Percentiles rank a stretch among this genome's conserved stretches.
phyloP scores from a whole-genome alignment of 163 green algal species.

The Picocystis sp. region DNA sequence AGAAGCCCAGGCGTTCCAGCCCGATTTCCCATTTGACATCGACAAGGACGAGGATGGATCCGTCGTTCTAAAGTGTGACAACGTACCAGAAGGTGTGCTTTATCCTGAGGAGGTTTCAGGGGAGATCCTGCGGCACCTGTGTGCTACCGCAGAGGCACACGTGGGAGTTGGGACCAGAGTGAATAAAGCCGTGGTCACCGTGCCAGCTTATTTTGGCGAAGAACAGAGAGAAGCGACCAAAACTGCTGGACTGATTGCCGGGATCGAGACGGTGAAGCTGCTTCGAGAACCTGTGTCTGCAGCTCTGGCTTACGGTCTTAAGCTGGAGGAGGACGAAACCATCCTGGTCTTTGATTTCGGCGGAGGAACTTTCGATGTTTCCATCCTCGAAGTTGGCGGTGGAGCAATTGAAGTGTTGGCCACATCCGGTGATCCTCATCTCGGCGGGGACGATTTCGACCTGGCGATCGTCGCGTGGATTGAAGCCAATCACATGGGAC shows the following conservation, averaged over 20 bases:
- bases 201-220: conserved; percentile 73
- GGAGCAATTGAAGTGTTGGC: conserved; percentile 68
- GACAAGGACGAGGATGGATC: conserved; percentile 35
- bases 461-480: conserved; percentile 50
- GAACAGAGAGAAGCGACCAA: conserved; percentile 52
- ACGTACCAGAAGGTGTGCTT: conserved; percentile 28
- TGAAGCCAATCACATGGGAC: neutral
- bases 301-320: conserved; percentile 69
- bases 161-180: conserved; percentile 9
- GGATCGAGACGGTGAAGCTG: conserved; percentile 53
- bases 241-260: conserved; percentile 44
- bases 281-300: conserved; percentile 70
- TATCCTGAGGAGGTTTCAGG: conserved; percentile 63
- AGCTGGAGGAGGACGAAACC: conserved; percentile 44
- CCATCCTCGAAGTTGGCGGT: conserved; percentile 58
- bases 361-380: conserved; percentile 84
- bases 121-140: conserved; percentile 29
- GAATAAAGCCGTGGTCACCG: conserved; percentile 24
- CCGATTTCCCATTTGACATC: conserved; percentile 17
- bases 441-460: conserved; percentile 83
- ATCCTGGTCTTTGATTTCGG: conserved; percentile 83
- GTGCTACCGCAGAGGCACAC: conserved; percentile 18
- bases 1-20: conserved; percentile 12
- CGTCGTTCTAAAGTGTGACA: conserved; percentile 28
- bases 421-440: conserved; percentile 51